These are phyloP conservation scores for Hibiscus syriacus DNA, from an alignment of 345 rosid species.

Conservation along the genomic window DNA sequence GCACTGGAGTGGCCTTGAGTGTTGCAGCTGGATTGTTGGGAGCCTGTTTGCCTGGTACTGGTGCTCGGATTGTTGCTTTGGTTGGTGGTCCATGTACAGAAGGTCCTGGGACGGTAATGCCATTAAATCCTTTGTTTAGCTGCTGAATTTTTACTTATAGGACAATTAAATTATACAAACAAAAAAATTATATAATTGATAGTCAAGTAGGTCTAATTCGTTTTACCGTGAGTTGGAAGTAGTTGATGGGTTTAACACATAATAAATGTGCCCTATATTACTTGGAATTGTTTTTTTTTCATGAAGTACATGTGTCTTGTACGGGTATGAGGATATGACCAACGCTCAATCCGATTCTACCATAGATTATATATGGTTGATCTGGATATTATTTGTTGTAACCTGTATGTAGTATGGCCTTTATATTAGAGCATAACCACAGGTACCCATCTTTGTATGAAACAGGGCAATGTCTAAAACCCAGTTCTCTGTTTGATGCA, in stretches of 20 bases:
- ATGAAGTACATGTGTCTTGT: not conserved
- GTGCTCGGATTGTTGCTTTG: constrained; percentile 87
- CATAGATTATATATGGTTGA: not conserved
- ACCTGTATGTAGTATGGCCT: not conserved
- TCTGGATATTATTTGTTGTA: not conserved
- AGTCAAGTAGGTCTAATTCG: not conserved
- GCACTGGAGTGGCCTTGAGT: constrained; percentile 95
- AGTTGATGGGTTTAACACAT: not conserved
- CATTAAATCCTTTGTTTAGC: constrained; percentile 10
- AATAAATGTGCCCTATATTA: not conserved
- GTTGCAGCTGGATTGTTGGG: constrained; percentile 91
- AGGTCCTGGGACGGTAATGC: constrained; percentile 44
- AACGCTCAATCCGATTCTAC: not conserved
- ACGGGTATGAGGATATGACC: not conserved
- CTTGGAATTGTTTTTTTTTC: not conserved
- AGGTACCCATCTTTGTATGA: not conserved
- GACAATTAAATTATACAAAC: not conserved
- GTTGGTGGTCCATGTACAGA: constrained; percentile 2
- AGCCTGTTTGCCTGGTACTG: constrained; percentile 93
- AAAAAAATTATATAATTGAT: not conserved
- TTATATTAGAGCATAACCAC: not conserved
- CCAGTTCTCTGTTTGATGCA: not conserved
- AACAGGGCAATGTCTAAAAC: not conserved
- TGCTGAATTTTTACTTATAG: not conserved
- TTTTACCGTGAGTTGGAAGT: not conserved